Evolutionary conservation across 2,329 filamentous ascomycete species (phyloP), one percentile per base, ranked within the genome.

Genomic region (Simplicillium aogashimaense): DNA sequence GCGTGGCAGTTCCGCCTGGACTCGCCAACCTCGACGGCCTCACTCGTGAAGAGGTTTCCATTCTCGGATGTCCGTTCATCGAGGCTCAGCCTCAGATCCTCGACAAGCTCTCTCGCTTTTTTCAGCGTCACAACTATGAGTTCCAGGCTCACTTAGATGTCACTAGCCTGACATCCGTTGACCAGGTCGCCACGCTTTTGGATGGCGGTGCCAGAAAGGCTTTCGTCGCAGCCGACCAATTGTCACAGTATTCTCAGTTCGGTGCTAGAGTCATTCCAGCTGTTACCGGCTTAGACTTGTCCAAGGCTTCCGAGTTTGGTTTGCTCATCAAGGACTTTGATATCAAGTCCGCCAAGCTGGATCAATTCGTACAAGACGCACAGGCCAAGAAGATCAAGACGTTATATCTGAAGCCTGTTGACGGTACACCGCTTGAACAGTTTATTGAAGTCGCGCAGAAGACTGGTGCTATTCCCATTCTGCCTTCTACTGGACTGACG

Each of bases 201-300:
- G 86, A 98, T 58, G 76, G 80, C 47, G 92, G 92, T 44, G 87
- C 88, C 7, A 76, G 80, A 39, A 92, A 83, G 57, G 82, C 92
- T 46, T 92, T 97, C 58, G 84, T 95, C 38, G 74, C 74, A 14
- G 74, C 80, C 36, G 71, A 79, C 42, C 83, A 87, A 56, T 66
- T 94, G 39, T 66, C 69, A 8, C 64, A 70, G 38, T 74, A 75
- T 43, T 60, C 67, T 36, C 68, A 72, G 46, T 78, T 76, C 46
- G 74, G 71, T 34, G 64, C 69, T 34, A 67, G 78, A 43, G 69
- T 81, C 18, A 66, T 74, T 15, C 72, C 75, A 2, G 62, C 66
- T 16, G 64, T 75, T 11, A 61, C 61, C 11, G 65, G 70, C 38
- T 61, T 63, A 7, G 63, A 67, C 35, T 53, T 72, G n/a, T 60